Evolutionary conservation across 2,329 filamentous ascomycete species (phyloP), one percentile per base, ranked within the genome.

Genomic region (Anthostomella pinea): DNA sequence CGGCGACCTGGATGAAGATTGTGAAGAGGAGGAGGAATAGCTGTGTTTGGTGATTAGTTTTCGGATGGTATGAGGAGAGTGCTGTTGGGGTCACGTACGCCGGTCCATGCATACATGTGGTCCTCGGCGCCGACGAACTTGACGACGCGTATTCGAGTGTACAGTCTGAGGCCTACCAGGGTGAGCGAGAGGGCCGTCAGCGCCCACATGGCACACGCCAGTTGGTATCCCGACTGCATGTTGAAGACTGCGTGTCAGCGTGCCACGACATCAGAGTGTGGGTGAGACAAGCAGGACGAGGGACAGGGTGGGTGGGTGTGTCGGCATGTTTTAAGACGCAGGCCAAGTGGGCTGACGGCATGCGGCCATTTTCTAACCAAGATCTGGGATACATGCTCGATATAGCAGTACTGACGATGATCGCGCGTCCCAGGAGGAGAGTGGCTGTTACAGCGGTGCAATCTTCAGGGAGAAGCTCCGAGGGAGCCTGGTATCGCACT

Each of bases 81-180:
- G 22, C n/a, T n/a, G n/a, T n/a, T n/a, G n/a, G n/a, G n/a, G n/a
- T n/a, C n/a, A 43, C 52, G 21, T 45, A 56, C 38, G 19, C 58
- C 55, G 14, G 61, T 65, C 35, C 50, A 54, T 11, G 53, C 48
- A 44, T 60, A 65, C 41, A 65, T 48, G 38, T 65, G 51, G 38
- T 65, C 62, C 39, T 65, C 62, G 23, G 50, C 44, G 33, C 59
- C 62, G 38, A 64, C 45, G 26, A 64, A 64, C 35, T 49, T 58
- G 35, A 65, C 54, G 45, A 66, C 54, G 30, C 33, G 45, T 18
- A 63, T 49, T 11, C 54, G 46, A 2, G 54, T 57, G 30, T 57
- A 57, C 11, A 56, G 28, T 19, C 54, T 35, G 20, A 54, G 44
- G 25, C 30, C 39, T 3, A 54, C 54, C 35, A 57, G 32, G 18